A percentile compares a stretch with the other conserved stretches of the same genome.
These are phyloP conservation scores for Mallotus japonicus DNA, from an alignment of 441 rosid genomes.

Conservation along the genomic window DNA sequence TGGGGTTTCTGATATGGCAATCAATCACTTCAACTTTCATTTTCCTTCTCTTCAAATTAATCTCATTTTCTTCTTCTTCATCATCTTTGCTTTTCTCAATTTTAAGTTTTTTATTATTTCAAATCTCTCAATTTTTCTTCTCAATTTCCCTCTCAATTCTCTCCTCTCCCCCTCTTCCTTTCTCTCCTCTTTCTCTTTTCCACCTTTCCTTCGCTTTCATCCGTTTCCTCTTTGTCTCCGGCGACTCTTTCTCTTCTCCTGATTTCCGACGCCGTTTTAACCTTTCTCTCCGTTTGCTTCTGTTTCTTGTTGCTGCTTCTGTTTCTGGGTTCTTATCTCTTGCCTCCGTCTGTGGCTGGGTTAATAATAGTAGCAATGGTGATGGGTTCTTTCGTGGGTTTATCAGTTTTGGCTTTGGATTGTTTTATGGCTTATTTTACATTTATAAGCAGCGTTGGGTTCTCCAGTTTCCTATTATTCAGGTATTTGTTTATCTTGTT, in stretches of 20 bases:
- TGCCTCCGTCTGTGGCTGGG: conserved; percentile 40
- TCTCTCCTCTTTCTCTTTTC: conserved; percentile 35
- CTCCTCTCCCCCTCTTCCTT: conserved; percentile 45
- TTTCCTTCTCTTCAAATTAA: conserved; percentile 49
- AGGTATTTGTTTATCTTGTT: conserved; percentile 40
- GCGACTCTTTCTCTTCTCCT: conserved; percentile 29
- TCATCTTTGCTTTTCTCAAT: conserved; percentile 24
- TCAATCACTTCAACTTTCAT: conserved; percentile 51
- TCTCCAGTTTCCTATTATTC: conserved; percentile 80
- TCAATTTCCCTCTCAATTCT: conserved; percentile 47
- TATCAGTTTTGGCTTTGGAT: conserved; percentile 50
- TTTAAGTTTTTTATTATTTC: conserved; percentile 38
- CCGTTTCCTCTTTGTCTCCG: conserved; percentile 30
- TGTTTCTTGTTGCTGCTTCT: conserved; percentile 41
- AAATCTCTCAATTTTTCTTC: conserved; percentile 47
- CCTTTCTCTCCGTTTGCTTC: conserved; percentile 44
- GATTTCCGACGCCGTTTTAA: conserved; percentile 53
- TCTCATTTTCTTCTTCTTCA: conserved; percentile 9
- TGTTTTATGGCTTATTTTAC: conserved; percentile 50
- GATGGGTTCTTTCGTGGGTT: conserved; percentile 37
- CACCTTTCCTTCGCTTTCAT: conserved; percentile 41
- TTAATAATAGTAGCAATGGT: not conserved
- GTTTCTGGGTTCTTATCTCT: conserved; percentile 56
- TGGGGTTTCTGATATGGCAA: conserved; percentile 77
- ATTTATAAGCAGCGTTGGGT: conserved; percentile 62